These are phyloP conservation scores for Alternaria ethzedia DNA, from an alignment of 2,329 filamentous ascomycete species.

Conservation along the genomic window DNA sequence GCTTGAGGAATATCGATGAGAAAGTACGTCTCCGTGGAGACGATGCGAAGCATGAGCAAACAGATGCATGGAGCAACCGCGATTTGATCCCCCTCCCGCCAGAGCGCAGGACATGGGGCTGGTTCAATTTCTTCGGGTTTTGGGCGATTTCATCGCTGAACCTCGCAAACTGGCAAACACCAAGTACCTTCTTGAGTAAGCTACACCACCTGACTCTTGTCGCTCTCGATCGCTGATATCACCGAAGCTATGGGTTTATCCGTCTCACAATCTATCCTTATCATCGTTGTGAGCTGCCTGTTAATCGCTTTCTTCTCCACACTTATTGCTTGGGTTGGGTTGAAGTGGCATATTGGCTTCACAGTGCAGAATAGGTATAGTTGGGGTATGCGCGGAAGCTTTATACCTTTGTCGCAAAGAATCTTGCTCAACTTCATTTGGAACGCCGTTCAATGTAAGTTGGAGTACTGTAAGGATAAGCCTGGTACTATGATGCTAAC, in stretches of 20 bases:
- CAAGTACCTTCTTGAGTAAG: constrained; percentile 54
- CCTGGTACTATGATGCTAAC: neutral
- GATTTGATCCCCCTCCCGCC: constrained; percentile 50
- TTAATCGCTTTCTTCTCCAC: constrained; percentile 54
- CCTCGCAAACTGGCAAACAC: constrained; percentile 56
- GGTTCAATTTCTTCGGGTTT: constrained; percentile 54
- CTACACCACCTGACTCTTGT: neutral
- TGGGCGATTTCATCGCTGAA: constrained; percentile 51
- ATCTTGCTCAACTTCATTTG: constrained; percentile 60
- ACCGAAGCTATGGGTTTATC: constrained; percentile 54
- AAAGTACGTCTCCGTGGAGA: constrained; percentile 49
- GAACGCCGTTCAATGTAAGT: constrained; percentile 57
- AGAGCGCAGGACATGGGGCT: constrained; percentile 50
- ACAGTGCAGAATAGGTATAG: constrained; percentile 59
- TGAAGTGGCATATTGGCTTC: constrained; percentile 60
- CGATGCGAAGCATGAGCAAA: constrained; percentile 53
- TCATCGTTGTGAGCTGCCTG: constrained; percentile 54
- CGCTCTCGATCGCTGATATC: constrained; percentile 2
- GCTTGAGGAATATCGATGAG: constrained; percentile 36
- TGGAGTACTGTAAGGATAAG: neutral
- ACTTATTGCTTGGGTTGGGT: constrained; percentile 56
- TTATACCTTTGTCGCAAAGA: constrained; percentile 57
- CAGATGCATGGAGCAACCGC: constrained; percentile 51
- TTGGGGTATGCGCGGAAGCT: constrained; percentile 58
- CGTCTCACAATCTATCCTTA: constrained; percentile 56